Percentiles rank a stretch among this genome's conserved stretches.
These are phyloP conservation scores for Backusella luteola DNA, from an alignment of 192 early-diverging fungal species.

Conservation along the genomic window DNA sequence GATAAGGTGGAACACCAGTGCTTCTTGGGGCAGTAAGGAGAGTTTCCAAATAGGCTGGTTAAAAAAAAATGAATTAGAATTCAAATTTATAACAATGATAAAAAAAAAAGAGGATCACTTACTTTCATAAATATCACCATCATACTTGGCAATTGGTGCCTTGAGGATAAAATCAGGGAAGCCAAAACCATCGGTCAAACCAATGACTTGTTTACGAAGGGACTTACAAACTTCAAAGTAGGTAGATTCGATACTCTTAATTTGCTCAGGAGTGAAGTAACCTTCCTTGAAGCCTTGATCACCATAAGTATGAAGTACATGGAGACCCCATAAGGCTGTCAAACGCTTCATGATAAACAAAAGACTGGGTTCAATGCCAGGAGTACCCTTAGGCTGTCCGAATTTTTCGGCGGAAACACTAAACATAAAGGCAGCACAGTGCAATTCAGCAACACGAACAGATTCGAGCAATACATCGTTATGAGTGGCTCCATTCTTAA, in stretches of 20 bases:
- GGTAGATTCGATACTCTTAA: constrained; percentile 36
- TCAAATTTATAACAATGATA: not conserved
- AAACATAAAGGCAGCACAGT: constrained; percentile 27
- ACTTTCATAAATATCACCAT: constrained; percentile 53
- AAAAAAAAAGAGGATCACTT: not conserved
- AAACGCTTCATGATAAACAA: constrained; percentile 40
- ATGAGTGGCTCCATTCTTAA: constrained; percentile 18
- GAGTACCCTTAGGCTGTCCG: not conserved
- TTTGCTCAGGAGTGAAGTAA: constrained; percentile 46
- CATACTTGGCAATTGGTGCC: constrained; percentile 58
- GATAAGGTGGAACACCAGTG: constrained; percentile 37
- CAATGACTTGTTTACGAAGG: constrained; percentile 45
- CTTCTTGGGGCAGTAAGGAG: constrained; percentile 38
- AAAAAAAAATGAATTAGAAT: not conserved
- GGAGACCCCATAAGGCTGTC: constrained; percentile 44
- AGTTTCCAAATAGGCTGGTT: constrained; percentile 35
- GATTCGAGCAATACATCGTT: constrained; percentile 32
- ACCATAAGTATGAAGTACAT: constrained; percentile 41
- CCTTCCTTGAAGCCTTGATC: constrained; percentile 49
- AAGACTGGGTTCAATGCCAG: constrained; percentile 17
- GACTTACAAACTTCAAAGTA: constrained; percentile 29
- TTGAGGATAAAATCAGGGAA: constrained; percentile 57
- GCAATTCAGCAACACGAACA: constrained; percentile 35
- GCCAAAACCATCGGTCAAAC: constrained; percentile 53
- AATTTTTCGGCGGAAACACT: constrained; percentile 15